phyloP scores from a whole-genome alignment of 1,284 basidiomycete genomes.

The Ganoderma lucidum region DNA sequence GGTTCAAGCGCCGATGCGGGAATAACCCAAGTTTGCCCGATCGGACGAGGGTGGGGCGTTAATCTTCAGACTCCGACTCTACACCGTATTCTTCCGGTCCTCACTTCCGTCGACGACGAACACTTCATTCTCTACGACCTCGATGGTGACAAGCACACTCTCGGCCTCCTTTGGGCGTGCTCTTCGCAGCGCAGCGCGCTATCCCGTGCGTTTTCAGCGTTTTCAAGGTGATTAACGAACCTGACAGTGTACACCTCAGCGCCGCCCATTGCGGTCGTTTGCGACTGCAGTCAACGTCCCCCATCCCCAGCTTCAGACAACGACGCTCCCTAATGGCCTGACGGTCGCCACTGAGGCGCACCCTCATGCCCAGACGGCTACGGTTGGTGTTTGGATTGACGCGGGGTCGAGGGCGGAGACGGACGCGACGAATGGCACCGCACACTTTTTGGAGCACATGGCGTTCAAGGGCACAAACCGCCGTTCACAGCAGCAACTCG shows the following conservation, averaged over 20 bases:
- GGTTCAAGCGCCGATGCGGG: conserved; percentile 23
- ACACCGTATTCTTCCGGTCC: conserved; percentile 37
- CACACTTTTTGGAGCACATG: conserved; percentile 99
- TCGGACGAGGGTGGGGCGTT: neutral
- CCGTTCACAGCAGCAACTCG: conserved; percentile 91
- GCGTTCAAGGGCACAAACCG: conserved; percentile 95
- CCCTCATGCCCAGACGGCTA: conserved; percentile 95
- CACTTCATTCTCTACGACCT: conserved; percentile 42
- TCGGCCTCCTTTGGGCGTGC: conserved; percentile 65
- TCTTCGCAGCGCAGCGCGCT: conserved; percentile 64
- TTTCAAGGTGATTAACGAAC: neutral
- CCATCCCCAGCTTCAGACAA: conserved; percentile 85
- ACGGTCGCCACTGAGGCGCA: conserved; percentile 95
- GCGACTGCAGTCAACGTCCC: conserved; percentile 75
- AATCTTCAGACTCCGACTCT: conserved; percentile 17
- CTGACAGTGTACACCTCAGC: conserved; percentile 35
- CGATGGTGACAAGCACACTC: conserved; percentile 74
- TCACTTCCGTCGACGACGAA: conserved; percentile 37
- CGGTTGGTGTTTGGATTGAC: conserved; percentile 99
- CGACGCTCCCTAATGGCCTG: conserved; percentile 90
- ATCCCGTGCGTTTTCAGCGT: conserved; percentile 51
- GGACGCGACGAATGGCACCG: conserved; percentile 93
- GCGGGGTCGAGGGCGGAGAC: conserved; percentile 98
- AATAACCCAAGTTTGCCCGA: neutral
- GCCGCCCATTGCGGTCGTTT: conserved; percentile 58